Base-by-base conservation (phyloP, 306 rosid species). In the Rubus parviflorus region DNA sequence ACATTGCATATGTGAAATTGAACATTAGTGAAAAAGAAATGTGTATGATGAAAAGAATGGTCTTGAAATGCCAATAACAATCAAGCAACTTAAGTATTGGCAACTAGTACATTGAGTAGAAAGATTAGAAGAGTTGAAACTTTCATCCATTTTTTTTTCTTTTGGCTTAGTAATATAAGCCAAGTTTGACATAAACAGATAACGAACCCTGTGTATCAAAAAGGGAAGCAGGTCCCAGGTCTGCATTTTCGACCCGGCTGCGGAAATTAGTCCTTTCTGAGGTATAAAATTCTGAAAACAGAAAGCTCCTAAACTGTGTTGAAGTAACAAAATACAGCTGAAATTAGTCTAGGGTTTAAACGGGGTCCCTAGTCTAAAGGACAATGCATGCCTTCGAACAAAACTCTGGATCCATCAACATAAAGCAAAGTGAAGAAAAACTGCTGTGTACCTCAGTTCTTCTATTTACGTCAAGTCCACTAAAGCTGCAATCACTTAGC, bases 401-500 rank as follows among this genome's bases (percentile, higher is more conserved):
- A 78, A 68, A 57, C 73, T 49, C 47, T 46, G 48, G 75, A 49
- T 15, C 64, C 79, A 56, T 66, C 75, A 25, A 25, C 10, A 66
- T 42, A 71, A 47, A 61, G 20, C 61, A 41, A 85, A 77, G n/a
- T 64, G 53, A 67, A 46, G 49, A 9, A 70, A 69, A 74, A 51
- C 76, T 40, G 64, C 48, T 54, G 75, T 54, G 75, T 72, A 73
- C 81, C 76, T 78, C 42, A 79, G 72, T 86, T 20, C 73, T 77
- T 60, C 78, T 22, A 54, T 46, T 74, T 46, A 58, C 37, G 51
- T 60, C 69, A 51, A 62, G 54, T 64, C 22, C 70, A 77, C 20
- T 56, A 74, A 58, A 61, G 54, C 73, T 72, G 68, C 77, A 81
- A 78, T 51, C 70, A 68, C 81, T 83, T 20, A n/a, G 76, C 76